Evolutionary conservation across 2,329 filamentous ascomycete genomes (phyloP), one percentile per base, ranked within the genome.

Genomic region (Fusarium sarcochroum): DNA sequence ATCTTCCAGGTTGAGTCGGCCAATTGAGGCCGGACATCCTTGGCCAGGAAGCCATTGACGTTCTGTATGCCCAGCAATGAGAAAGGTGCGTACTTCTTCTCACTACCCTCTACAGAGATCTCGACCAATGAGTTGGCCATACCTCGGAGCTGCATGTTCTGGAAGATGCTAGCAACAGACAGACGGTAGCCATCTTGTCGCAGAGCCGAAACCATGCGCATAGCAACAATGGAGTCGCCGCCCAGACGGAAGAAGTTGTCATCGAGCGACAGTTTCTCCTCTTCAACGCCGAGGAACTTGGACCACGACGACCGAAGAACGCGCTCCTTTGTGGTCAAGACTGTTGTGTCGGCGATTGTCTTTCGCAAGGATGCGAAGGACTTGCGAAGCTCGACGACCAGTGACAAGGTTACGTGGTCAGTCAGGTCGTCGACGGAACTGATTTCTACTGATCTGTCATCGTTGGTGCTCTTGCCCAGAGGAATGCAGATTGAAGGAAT

Each of bases 221-320:
- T 75, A 2, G 73, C 73, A 3, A 74, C 67, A 14, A 65, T 73
- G 2, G 70, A 74, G 51, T 75, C 73, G 1, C 73, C 73, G 1
- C 73, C 73, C 17, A 75, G 69, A 2, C 72, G 72, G 68, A 75
- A 75, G 52, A 75, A 75, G 41, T 75, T 75, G 27, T 75, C 73
- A n/a, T 75, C 72, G 1, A 74, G 58, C 0, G 70, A 69, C 8
- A 74, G 20, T 50, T 73, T 72, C 20, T 67, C 65, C 7, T 72
- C 69, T 7, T 73, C 67, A 6, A 72, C 34, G 0, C 48, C 42
- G 2, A 74, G 48, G 42, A 73, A 74, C 27, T 63, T 71, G 10
- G 70, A 52, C 72, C 72, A 74, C 4, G 70, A 44, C 2, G 60
- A 49, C 2, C 66, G 60, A 42, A 74, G 72, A 0, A 56, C 58